Percentiles rank a stretch among this genome's conserved stretches.
Conservation (phyloP, 176 grass and related monocot genomes). For the Cymbopogon citratus region DNA sequence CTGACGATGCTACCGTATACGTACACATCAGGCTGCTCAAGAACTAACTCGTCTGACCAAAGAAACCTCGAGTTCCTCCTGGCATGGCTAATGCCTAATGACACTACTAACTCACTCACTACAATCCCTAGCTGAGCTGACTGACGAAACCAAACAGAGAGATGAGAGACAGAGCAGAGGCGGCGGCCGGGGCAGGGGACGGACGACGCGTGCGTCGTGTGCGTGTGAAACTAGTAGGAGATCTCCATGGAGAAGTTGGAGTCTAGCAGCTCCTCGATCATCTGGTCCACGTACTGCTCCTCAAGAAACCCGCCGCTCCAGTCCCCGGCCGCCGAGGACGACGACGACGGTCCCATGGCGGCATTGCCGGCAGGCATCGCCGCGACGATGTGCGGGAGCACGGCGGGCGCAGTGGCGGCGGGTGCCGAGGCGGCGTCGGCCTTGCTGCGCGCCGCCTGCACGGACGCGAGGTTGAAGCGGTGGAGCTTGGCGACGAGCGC, state of each 20-base stretch:
- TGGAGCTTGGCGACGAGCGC: slow-evolving; percentile 84
- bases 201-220: background rate
- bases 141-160: background rate
- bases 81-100: background rate
- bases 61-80: slow-evolving; percentile 32
- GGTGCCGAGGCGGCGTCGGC: background rate
- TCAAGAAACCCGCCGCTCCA: slow-evolving; percentile 56
- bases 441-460: slow-evolving; percentile 28
- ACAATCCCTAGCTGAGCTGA: background rate
- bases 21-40: slow-evolving; percentile 31
- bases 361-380: background rate
- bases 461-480: slow-evolving; percentile 66
- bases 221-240: slow-evolving; percentile 20
- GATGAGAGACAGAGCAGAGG: background rate
- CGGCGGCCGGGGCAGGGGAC: background rate
- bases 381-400: background rate
- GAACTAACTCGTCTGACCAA: slow-evolving; percentile 30
- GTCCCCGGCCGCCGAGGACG: slow-evolving; percentile 1
- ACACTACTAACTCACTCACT: background rate
- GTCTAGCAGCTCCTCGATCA: slow-evolving; percentile 96
- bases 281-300: slow-evolving; percentile 89
- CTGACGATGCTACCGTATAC: slow-evolving; percentile 42
- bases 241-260: slow-evolving; percentile 96
- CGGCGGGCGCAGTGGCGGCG: background rate
- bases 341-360: background rate